Conservation (phyloP, 1,139 yeast species). For the Barnettozyma hawaiiensis region DNA sequence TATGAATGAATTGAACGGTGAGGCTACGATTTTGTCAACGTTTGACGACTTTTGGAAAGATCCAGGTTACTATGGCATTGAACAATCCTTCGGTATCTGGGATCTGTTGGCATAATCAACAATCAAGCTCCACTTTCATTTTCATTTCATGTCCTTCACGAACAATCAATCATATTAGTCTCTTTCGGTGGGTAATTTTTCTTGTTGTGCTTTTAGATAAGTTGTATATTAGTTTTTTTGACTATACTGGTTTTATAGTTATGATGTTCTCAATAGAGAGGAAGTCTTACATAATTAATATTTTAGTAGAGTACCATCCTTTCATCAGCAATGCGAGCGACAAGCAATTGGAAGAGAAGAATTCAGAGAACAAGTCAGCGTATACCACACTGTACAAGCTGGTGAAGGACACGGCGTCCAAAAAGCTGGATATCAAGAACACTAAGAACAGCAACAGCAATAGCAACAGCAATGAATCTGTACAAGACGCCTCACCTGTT, state of each 20-base stretch:
- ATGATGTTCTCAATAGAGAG: no score
- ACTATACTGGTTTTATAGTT: neutral
- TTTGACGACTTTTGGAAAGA: slow-evolving; percentile 79
- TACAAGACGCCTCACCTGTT: slow-evolving; percentile 2
- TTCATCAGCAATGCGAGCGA: slow-evolving; percentile 33
- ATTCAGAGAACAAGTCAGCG: slow-evolving; percentile 41
- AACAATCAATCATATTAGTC: neutral
- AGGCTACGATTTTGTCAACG: slow-evolving; percentile 67
- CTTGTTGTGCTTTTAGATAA: neutral
- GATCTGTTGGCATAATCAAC: slow-evolving; percentile 7
- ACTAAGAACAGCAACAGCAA: slow-evolving; percentile 10
- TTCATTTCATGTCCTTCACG: neutral
- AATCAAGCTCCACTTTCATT: neutral
- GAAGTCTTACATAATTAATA: no score
- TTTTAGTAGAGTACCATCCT: slow-evolving; percentile 64
- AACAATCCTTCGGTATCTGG: slow-evolving; percentile 68
- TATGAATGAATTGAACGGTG: slow-evolving; percentile 46
- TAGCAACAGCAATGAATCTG: slow-evolving; percentile 5
- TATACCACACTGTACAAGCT: slow-evolving; percentile 56
- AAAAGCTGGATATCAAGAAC: slow-evolving; percentile 15
- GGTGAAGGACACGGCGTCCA: slow-evolving; percentile 34
- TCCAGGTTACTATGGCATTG: slow-evolving; percentile 83
- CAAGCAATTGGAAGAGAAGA: slow-evolving; percentile 21
- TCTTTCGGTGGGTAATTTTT: neutral
- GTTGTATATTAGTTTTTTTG: neutral